Percentiles rank a stretch among this genome's conserved stretches.
Evolutionary conservation across 768 basidiomycete genomes (phyloP).

Genomic region (Mrakia blollopis): DNA sequence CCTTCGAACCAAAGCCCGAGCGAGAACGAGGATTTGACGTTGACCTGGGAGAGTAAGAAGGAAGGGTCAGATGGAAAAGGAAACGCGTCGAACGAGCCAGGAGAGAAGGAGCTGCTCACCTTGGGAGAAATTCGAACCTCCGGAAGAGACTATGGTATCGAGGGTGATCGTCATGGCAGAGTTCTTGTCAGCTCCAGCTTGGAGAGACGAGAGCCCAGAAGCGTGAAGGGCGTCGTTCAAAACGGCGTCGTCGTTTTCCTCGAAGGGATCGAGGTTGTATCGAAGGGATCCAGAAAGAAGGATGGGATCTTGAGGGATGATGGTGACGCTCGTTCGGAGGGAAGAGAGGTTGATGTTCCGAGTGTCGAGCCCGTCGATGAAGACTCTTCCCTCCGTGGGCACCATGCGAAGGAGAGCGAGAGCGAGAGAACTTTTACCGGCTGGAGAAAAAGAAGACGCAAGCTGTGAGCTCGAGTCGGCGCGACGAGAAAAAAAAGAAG

Average conservation of each 20-base stretch:
- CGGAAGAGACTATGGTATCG: background rate
- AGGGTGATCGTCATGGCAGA: background rate
- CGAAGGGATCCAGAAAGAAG: slow-evolving; percentile 57
- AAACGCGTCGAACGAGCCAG: too few species aligned
- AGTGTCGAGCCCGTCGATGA: slow-evolving; percentile 55
- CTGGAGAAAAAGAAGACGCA: background rate
- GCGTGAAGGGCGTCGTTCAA: slow-evolving; percentile 54
- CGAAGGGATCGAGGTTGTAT: slow-evolving; percentile 59
- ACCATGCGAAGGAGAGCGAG: slow-evolving; percentile 58
- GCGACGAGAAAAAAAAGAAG: slow-evolving; percentile 30
- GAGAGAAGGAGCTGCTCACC: too few species aligned
- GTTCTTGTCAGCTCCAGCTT: background rate
- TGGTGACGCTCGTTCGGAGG: slow-evolving; percentile 57
- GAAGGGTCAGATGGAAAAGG: too few species aligned
- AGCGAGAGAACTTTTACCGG: slow-evolving; percentile 51
- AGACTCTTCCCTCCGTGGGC: slow-evolving; percentile 55
- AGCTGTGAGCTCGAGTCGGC: background rate
- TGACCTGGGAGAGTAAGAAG: background rate
- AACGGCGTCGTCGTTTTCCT: slow-evolving; percentile 53
- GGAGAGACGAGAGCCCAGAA: slow-evolving; percentile 44
- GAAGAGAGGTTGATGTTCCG: slow-evolving; percentile 54
- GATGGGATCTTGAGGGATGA: slow-evolving; percentile 56
- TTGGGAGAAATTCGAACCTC: background rate
- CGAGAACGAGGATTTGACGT: background rate
- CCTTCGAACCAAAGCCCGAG: background rate